phyloP scores from a whole-genome alignment of 108 stramenopile species.

The Nitzschia palea region DNA sequence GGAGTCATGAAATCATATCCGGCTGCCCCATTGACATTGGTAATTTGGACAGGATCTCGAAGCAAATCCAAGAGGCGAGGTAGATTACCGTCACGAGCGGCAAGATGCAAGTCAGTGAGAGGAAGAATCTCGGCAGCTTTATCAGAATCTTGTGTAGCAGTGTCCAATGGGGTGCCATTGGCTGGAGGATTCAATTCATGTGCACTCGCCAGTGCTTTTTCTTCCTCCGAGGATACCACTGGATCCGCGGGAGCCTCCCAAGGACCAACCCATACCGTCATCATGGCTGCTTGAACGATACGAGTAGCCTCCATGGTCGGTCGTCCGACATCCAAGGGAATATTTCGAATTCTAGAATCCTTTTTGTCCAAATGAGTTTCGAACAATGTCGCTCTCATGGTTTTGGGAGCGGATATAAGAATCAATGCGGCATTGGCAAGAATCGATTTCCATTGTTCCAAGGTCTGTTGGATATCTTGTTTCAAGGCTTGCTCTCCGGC shows the following conservation, averaged over 20 bases:
- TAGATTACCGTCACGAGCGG: conserved; percentile 62
- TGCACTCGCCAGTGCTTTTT: too few relatives aligned
- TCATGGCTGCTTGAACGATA: conserved; percentile 43
- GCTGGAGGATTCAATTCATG: too few relatives aligned
- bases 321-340: conserved; percentile 81
- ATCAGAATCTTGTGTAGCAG: too few relatives aligned
- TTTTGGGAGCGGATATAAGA: conserved; percentile 53
- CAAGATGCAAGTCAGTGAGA: conserved; percentile 60
- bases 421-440: conserved; percentile 14
- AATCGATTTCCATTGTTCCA: conserved; percentile 57
- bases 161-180: too few relatives aligned
- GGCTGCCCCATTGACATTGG: conserved; percentile 30
- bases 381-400: conserved; percentile 42
- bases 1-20: conserved; percentile 60
- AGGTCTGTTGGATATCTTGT: conserved; percentile 54
- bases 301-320: conserved; percentile 54
- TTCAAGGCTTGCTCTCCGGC: conserved; percentile 73
- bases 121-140: conserved; percentile 24
- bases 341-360: conserved; percentile 56
- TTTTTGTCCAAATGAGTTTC: conserved; percentile 4
- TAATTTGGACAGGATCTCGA: background rate
- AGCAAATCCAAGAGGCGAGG: conserved; percentile 43
- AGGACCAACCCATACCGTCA: conserved; percentile 38
- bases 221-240: too few relatives aligned
- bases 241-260: too few relatives aligned